Conservation (phyloP, 768 basidiomycete species). For the Galerina marginata region DNA sequence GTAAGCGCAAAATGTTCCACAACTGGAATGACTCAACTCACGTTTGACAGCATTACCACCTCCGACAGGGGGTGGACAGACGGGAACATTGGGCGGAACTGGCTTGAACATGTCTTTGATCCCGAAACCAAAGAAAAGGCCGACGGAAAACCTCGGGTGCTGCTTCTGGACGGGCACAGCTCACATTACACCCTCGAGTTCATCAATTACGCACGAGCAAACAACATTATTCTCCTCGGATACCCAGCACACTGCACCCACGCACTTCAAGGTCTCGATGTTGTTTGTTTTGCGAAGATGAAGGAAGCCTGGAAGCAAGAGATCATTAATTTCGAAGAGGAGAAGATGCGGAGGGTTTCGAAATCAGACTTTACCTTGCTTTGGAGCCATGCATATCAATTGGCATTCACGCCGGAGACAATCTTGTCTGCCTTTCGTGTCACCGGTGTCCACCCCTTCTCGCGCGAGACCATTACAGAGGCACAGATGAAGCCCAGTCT, state of each 20-base stretch:
- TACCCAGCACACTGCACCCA: slow-evolving; percentile 47
- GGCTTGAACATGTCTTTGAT: slow-evolving; percentile 34
- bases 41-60: slow-evolving; percentile 21
- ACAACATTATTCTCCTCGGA: slow-evolving; percentile 42
- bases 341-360: slow-evolving; percentile 8
- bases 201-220: slow-evolving; percentile 32
- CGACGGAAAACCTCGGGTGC: not conserved
- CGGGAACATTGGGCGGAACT: slow-evolving; percentile 19
- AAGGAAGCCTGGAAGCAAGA: slow-evolving; percentile 33
- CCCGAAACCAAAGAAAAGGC: slow-evolving; percentile 5
- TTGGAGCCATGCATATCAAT: slow-evolving; percentile 29
- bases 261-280: slow-evolving; percentile 46
- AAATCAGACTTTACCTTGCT: slow-evolving; percentile 35
- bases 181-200: slow-evolving; percentile 40
- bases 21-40: not conserved
- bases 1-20: slow-evolving; percentile 20
- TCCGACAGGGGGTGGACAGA: slow-evolving; percentile 37
- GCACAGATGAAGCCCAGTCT: slow-evolving; percentile 33
- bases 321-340: slow-evolving; percentile 10
- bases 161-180: slow-evolving; percentile 1
- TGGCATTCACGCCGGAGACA: slow-evolving; percentile 32
- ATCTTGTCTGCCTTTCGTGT: slow-evolving; percentile 35
- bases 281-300: slow-evolving; percentile 44
- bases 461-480: slow-evolving; percentile 28
- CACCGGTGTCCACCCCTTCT: slow-evolving; percentile 36